Base-by-base conservation (phyloP, 257 asterid species). In the Nicotiana tomentosiformis region DNA sequence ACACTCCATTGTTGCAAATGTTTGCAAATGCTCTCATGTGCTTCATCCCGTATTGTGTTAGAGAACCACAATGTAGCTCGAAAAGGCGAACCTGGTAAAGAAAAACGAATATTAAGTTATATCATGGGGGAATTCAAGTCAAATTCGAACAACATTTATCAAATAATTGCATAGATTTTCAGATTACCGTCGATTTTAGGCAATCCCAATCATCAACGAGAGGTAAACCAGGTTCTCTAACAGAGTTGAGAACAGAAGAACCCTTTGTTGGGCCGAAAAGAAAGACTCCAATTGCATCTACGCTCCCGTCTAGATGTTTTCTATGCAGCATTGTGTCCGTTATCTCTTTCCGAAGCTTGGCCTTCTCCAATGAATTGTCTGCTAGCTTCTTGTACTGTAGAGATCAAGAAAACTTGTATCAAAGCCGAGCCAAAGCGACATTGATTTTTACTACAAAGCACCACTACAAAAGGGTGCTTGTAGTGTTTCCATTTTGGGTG, bases 141-240 rank as follows among this genome's bases (percentile, higher is more conserved):
- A 5, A 51, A 4, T 26, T 5, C 20, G 20, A 70, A 10, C 7
- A 72, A 1, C 7, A 14, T 26, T 51, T 3, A 35, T 51, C 32
- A 20, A 5, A 79, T 14, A 5, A 3, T 0, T 4, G 10, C 1
- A 29, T 14, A 77, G 16, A 30, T 53, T 4, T 18, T 15, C n/a
- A 51, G 9, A n/a, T 79, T 51, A 94, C 99, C 94, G 83, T 89
- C 66, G 97, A 89, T 85, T 96, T 96, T 66, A 96, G 84, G 82
- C 98, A 94, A 15, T 90, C 93, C 98, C 98, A 96, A 76, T 96
- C 98, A 74, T 96, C 98, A 0, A 88, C 97, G 1, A 96, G 86
- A 33, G 99, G 97, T 53, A 82, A 80, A 5, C 97, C 93, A 0
- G 10, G 84, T 5, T 55, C 85, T 64, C 98, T 86, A n/a, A 84